phyloP scores from a whole-genome alignment of 2,329 filamentous ascomycete genomes.

The Dactylellina haptotyla region DNA sequence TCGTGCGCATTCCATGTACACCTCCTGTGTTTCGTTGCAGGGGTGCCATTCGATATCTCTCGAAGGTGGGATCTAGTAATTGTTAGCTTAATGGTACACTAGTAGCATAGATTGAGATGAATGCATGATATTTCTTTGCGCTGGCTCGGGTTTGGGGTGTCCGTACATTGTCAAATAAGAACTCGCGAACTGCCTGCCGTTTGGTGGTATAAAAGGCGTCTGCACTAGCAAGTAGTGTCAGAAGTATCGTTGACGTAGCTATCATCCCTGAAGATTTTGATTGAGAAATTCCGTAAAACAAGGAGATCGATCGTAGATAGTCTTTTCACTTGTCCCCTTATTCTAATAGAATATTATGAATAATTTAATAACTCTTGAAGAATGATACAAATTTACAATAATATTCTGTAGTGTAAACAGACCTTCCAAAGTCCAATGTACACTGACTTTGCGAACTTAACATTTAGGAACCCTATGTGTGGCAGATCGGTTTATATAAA shows the following conservation, averaged over 20 bases:
- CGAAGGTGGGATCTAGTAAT: slow-evolving; percentile 62
- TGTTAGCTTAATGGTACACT: not conserved
- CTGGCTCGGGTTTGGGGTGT: not conserved
- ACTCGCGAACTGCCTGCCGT: slow-evolving; percentile 26
- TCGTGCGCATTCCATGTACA: slow-evolving; percentile 37
- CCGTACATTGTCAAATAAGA: slow-evolving; percentile 30
- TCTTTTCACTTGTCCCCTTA: too few relatives aligned
- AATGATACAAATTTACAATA: too few relatives aligned
- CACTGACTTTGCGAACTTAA: too few relatives aligned
- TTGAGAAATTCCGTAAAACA: too few relatives aligned
- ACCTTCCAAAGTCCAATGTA: too few relatives aligned
- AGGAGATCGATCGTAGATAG: too few relatives aligned
- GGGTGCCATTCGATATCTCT: slow-evolving; percentile 64
- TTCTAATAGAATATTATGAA: too few relatives aligned
- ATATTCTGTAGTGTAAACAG: too few relatives aligned
- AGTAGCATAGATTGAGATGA: not conserved
- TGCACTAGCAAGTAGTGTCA: slow-evolving; percentile 20
- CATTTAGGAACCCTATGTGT: too few relatives aligned
- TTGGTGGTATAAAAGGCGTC: slow-evolving; percentile 24
- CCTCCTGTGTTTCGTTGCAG: slow-evolving; percentile 60
- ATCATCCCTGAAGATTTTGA: too few relatives aligned
- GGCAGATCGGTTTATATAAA: too few relatives aligned
- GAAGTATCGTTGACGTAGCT: not conserved
- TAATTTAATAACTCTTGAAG: too few relatives aligned
- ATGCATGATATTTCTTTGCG: not conserved